Evolutionary conservation across 2,329 filamentous ascomycete species (phyloP).

Genomic region (Calonectria multiphialidica): DNA sequence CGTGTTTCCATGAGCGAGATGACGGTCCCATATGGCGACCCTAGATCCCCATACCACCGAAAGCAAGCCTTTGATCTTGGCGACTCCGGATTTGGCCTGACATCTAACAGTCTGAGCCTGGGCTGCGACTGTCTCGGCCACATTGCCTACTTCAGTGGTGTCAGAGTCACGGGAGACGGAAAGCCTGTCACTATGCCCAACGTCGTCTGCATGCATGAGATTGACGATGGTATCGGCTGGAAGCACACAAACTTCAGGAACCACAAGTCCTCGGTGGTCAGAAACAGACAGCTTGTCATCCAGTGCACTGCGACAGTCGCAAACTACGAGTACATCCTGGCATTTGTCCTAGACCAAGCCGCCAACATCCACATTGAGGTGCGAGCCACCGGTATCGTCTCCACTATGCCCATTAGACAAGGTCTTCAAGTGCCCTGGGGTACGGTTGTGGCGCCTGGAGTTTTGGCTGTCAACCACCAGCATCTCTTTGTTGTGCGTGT

Average conservation of each 20-base stretch:
- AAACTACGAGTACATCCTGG: constrained; percentile 67
- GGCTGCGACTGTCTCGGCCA: constrained; percentile 74
- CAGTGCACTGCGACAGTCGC: constrained; percentile 70
- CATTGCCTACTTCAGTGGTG: constrained; percentile 60
- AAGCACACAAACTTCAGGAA: constrained; percentile 71
- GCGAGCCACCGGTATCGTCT: constrained; percentile 54
- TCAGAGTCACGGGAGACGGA: constrained; percentile 56
- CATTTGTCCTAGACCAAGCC: constrained; percentile 62
- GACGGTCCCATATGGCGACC: constrained; percentile 59
- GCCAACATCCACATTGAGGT: constrained; percentile 50
- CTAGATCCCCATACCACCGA: constrained; percentile 71
- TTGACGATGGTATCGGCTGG: constrained; percentile 64
- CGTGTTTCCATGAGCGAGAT: constrained; percentile 70
- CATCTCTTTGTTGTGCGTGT: constrained; percentile 72
- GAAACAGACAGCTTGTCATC: constrained; percentile 66
- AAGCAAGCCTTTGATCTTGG: constrained; percentile 80
- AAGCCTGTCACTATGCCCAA: constrained; percentile 75
- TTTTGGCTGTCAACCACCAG: constrained; percentile 73
- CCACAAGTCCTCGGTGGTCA: constrained; percentile 62
- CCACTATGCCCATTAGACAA: constrained; percentile 58
- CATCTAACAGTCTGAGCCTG: constrained; percentile 74
- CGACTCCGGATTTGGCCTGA: constrained; percentile 73
- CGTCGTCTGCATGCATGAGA: constrained; percentile 49
- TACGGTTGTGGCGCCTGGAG: constrained; percentile 69
- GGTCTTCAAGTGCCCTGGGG: constrained; percentile 65